Evolutionary conservation across 331 rosid species (phyloP).

Genomic region (Malus hybrid): DNA sequence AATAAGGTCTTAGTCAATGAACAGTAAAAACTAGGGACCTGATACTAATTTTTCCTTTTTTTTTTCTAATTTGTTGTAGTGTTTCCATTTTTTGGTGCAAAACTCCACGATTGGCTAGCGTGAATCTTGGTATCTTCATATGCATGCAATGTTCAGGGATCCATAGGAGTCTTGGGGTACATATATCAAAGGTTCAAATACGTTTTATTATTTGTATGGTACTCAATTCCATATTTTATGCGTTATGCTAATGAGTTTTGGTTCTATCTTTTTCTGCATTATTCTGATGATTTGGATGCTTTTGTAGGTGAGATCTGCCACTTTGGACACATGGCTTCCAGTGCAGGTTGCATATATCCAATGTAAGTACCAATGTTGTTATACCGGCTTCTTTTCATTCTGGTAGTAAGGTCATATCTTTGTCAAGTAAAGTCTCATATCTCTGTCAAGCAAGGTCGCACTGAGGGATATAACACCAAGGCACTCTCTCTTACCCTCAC

Average conservation of each 20-base stretch:
- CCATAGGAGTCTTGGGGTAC: constrained; percentile 86
- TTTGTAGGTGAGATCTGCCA: too few relatives aligned
- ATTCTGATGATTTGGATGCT: not conserved
- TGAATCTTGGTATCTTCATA: constrained; percentile 81
- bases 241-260: too few relatives aligned
- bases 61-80: constrained; percentile 3
- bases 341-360: constrained; percentile 18
- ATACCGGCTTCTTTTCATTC: not conserved
- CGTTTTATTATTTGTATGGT: not conserved
- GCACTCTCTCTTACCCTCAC: too few relatives aligned
- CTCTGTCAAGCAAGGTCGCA: too few relatives aligned
- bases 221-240: not conserved
- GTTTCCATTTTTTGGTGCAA: constrained; percentile 34
- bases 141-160: constrained; percentile 93
- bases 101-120: constrained; percentile 91
- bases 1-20: too few relatives aligned
- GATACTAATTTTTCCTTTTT: too few relatives aligned
- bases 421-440: too few relatives aligned
- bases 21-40: too few relatives aligned
- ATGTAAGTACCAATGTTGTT: not conserved
- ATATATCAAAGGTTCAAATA: constrained; percentile 62
- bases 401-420: too few relatives aligned
- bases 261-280: not conserved
- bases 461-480: too few relatives aligned
- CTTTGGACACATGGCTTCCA: constrained; percentile 9